phyloP scores from a whole-genome alignment of 257 asterid species.

The Galeopsis tetrahit region DNA sequence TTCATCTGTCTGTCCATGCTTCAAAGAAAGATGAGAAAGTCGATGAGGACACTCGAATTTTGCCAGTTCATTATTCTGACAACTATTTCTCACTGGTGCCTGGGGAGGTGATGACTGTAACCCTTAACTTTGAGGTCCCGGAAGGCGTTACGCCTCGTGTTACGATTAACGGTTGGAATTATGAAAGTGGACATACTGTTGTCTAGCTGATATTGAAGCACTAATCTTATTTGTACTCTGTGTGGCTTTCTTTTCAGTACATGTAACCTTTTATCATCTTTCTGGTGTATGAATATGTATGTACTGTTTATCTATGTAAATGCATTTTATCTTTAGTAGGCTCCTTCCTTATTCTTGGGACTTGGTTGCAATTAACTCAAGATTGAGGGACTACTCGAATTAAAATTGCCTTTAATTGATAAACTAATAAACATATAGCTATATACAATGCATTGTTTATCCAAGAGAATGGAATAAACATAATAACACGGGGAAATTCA shows the following conservation, averaged over 20 bases:
- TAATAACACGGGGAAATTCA: too few relatives aligned
- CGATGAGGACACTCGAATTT: conserved; percentile 69
- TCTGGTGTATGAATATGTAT: conserved; percentile 22
- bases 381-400: neutral
- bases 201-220: conserved; percentile 35
- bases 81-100: conserved; percentile 96
- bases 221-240: neutral
- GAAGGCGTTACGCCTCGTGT: conserved; percentile 62
- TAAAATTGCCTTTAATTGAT: too few relatives aligned
- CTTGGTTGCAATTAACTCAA: conserved; percentile 9
- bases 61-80: conserved; percentile 93
- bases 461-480: too few relatives aligned
- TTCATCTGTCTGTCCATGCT: conserved; percentile 78
- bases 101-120: conserved; percentile 72
- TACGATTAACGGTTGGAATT: conserved; percentile 74
- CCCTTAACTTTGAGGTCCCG: conserved; percentile 75
- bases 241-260: neutral
- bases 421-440: too few relatives aligned
- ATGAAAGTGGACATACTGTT: conserved; percentile 43
- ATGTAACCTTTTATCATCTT: conserved; percentile 4
- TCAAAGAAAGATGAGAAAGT: conserved; percentile 45
- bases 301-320: neutral
- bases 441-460: too few relatives aligned
- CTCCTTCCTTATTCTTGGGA: conserved; percentile 1
- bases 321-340: neutral